phyloP scores from a whole-genome alignment of 768 basidiomycete genomes.

The Dioszegia aurantiaca region DNA sequence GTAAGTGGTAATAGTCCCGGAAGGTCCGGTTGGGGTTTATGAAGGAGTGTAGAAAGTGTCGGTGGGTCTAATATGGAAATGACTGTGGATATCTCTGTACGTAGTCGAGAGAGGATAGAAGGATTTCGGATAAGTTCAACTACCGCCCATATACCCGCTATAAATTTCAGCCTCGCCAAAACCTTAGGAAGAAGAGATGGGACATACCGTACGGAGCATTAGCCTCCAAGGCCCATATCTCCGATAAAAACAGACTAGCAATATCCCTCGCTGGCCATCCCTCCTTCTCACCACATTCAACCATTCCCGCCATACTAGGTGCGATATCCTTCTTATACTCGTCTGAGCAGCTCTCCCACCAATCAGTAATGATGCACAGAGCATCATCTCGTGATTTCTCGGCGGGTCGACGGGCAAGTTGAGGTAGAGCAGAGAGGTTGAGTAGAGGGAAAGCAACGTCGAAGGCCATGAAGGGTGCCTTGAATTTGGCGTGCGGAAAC shows the following conservation, averaged over 20 bases:
- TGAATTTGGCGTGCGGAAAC: constrained; percentile 22
- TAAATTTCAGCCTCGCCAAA: not conserved
- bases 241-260: constrained; percentile 19
- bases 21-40: constrained; percentile 21
- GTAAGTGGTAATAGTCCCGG: constrained; percentile 11
- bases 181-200: not conserved
- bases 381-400: constrained; percentile 8
- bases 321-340: constrained; percentile 17
- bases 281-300: constrained; percentile 19
- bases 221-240: constrained; percentile 34
- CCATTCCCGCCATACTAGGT: constrained; percentile 11
- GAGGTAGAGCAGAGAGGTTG: constrained; percentile 18
- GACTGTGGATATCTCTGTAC: constrained; percentile 17
- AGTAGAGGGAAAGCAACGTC: constrained; percentile 29
- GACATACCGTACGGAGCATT: constrained; percentile 34
- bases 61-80: constrained; percentile 17
- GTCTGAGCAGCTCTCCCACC: constrained; percentile 13
- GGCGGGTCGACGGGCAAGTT: constrained; percentile 11
- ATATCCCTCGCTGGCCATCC: constrained; percentile 22
- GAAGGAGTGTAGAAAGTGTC: constrained; percentile 24
- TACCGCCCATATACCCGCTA: constrained; percentile 31
- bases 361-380: constrained; percentile 20
- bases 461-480: constrained; percentile 20
- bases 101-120: constrained; percentile 14
- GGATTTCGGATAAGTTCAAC: constrained; percentile 28